A percentile compares a stretch with the other conserved stretches of the same genome.
Evolutionary conservation across 352 stramenopile species (phyloP).

Genomic region (Pythium scleroteichum): DNA sequence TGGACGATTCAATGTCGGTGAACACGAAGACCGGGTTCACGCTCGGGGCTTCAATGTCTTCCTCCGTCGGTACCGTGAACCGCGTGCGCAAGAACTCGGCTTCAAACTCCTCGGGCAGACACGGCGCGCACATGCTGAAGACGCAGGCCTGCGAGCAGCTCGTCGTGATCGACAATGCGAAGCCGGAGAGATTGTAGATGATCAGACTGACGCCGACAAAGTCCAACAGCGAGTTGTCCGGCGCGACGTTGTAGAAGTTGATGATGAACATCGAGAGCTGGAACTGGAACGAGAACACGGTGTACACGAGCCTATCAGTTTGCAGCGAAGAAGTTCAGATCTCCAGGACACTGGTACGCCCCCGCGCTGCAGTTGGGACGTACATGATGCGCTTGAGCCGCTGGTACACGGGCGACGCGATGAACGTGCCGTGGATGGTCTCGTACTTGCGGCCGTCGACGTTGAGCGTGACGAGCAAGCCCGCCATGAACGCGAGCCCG

Average conservation of each 20-base stretch:
- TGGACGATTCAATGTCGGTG: conserved; percentile 30
- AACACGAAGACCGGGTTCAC: conserved; percentile 36
- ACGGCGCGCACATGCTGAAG: conserved; percentile 10
- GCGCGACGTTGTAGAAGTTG: conserved; percentile 10
- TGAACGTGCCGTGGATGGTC: conserved; percentile 61
- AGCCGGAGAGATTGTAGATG: conserved; percentile 6
- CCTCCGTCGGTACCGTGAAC: neutral
- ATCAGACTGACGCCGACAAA: conserved; percentile 12
- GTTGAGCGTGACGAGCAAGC: conserved; percentile 47
- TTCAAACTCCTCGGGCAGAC: conserved; percentile 24
- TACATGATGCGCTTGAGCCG: conserved; percentile 68
- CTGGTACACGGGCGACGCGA: conserved; percentile 28
- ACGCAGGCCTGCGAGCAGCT: conserved; percentile 23
- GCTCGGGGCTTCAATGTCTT: conserved; percentile 16
- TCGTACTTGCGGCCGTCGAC: conserved; percentile 57
- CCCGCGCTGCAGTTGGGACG: neutral
- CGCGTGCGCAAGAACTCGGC: conserved; percentile 19
- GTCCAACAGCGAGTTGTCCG: neutral
- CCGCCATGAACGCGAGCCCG: conserved; percentile 57
- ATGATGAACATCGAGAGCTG: conserved; percentile 32
- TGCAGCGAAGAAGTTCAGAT: conserved; percentile 15
- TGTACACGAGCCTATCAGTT: conserved; percentile 47
- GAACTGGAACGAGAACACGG: conserved; percentile 60
- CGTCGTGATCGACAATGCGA: conserved; percentile 20
- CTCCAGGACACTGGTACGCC: no score